Conservation (phyloP, 805 yeast species). For the Barnettozyma sp. region DNA sequence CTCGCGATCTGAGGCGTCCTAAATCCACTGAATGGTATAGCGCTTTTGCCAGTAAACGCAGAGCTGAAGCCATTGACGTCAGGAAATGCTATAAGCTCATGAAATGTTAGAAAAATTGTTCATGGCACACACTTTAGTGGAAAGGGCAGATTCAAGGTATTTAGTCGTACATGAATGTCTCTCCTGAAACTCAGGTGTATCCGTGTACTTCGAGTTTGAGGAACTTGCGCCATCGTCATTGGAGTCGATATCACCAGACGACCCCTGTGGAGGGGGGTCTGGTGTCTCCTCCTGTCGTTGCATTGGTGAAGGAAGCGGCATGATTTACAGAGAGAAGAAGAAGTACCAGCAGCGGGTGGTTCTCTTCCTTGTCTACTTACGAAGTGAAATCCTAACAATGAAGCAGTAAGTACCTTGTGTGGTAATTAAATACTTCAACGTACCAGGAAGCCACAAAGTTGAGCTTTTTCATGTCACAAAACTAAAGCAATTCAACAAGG, state of each 20-base stretch:
- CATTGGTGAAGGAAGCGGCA: slow-evolving; percentile 1
- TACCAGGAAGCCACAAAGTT: too few species aligned
- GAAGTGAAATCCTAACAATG: neutral
- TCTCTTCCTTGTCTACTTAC: too few species aligned
- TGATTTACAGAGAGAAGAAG: neutral
- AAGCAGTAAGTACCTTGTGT: neutral
- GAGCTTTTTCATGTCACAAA: too few species aligned
- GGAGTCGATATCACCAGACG: slow-evolving; percentile 2
- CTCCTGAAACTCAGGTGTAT: slow-evolving; percentile 25
- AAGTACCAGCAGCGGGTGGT: neutral
- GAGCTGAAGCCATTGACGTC: slow-evolving; percentile 21
- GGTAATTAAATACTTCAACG: too few species aligned
- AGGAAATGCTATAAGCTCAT: slow-evolving; percentile 11
- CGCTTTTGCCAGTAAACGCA: slow-evolving; percentile 26
- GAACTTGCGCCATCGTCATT: slow-evolving; percentile 18
- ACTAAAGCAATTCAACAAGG: too few species aligned
- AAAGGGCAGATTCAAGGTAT: slow-evolving; percentile 5
- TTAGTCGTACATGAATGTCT: slow-evolving; percentile 14
- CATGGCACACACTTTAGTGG: too few species aligned
- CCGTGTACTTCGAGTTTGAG: slow-evolving; percentile 22
- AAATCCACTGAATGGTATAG: slow-evolving; percentile 88
- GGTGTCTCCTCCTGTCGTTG: slow-evolving; percentile 5
- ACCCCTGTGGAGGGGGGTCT: slow-evolving; percentile 7
- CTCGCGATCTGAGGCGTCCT: slow-evolving; percentile 87
- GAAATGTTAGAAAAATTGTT: neutral